Percentiles rank a stretch among this genome's conserved stretches.
These are phyloP conservation scores for Trichocomaceae sp. DNA, from an alignment of 2,329 filamentous ascomycete species.

Conservation along the genomic window DNA sequence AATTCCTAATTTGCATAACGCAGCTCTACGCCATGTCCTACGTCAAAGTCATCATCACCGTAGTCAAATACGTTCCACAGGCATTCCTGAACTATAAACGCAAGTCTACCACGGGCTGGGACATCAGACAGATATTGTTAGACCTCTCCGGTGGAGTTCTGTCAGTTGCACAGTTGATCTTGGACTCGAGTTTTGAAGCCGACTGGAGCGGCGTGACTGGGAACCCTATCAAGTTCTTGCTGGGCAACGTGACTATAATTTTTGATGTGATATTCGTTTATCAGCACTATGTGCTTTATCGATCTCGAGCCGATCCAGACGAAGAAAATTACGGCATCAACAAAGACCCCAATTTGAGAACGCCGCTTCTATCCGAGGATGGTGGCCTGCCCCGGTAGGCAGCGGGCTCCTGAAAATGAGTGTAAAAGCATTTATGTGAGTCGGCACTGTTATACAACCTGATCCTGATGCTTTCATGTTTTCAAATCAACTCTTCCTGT, in stretches of 20 bases:
- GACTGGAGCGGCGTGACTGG: constrained; percentile 90
- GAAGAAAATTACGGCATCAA: constrained; percentile 17
- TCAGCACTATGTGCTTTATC: constrained; percentile 82
- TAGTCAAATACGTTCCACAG: constrained; percentile 91
- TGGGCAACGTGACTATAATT: constrained; percentile 76
- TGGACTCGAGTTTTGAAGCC: constrained; percentile 75
- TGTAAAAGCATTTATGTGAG: background rate
- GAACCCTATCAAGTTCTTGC: constrained; percentile 82
- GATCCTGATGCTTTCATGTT: background rate
- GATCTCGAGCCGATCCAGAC: constrained; percentile 18
- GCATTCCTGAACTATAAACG: constrained; percentile 75
- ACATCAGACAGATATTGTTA: constrained; percentile 73
- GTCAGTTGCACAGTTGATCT: constrained; percentile 70
- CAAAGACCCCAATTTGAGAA: constrained; percentile 18
- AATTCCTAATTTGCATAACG: constrained; percentile 18
- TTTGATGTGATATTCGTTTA: constrained; percentile 82
- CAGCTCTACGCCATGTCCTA: constrained; percentile 67
- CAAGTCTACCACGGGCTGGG: constrained; percentile 81
- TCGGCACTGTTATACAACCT: background rate
- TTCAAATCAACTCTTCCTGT: background rate
- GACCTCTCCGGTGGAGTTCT: constrained; percentile 77
- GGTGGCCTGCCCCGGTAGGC: constrained; percentile 4
- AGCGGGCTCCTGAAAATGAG: background rate
- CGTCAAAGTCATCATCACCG: constrained; percentile 79
- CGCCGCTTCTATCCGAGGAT: constrained; percentile 23